These are phyloP conservation scores for Kregervanrija fluxuum DNA, from an alignment of 805 yeast genomes.

Conservation along the genomic window DNA sequence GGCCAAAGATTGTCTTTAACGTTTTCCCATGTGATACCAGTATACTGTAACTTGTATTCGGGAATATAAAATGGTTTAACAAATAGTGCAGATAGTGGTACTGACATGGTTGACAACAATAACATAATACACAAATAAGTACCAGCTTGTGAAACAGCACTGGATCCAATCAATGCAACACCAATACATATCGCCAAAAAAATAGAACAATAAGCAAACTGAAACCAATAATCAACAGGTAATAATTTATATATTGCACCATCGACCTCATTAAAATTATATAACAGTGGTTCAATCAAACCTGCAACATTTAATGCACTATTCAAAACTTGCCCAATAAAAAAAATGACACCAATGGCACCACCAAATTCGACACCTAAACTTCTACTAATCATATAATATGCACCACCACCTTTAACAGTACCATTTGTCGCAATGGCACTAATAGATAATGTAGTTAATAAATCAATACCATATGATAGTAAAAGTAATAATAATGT, in stretches of 20 bases:
- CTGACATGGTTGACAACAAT: slow-evolving; percentile 64
- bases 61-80: slow-evolving; percentile 54
- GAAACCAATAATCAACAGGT: slow-evolving; percentile 62
- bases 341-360: slow-evolving; percentile 90
- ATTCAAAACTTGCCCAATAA: slow-evolving; percentile 88
- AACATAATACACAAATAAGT: slow-evolving; percentile 61
- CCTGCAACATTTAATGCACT: slow-evolving; percentile 93
- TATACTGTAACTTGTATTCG: slow-evolving; percentile 43
- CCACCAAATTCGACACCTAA: slow-evolving; percentile 99
- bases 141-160: slow-evolving; percentile 77
- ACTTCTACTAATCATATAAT: slow-evolving; percentile 92
- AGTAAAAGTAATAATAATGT: slow-evolving; percentile 57
- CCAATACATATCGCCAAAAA: slow-evolving; percentile 66
- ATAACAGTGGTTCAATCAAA: slow-evolving; percentile 81
- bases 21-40: slow-evolving; percentile 71
- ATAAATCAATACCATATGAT: slow-evolving; percentile 72
- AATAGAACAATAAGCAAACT: slow-evolving; percentile 62
- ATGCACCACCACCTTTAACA: slow-evolving; percentile 97
- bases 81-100: slow-evolving; percentile 71
- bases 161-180: slow-evolving; percentile 75
- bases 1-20: slow-evolving; percentile 66
- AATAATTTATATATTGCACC: slow-evolving; percentile 53
- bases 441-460: slow-evolving; percentile 84
- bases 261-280: slow-evolving; percentile 57
- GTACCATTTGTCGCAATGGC: slow-evolving; percentile 98